Evolutionary conservation across 352 stramenopile genomes (phyloP), one percentile per base, ranked within the genome.

Genomic region (Pythium rhizo-oryzae): DNA sequence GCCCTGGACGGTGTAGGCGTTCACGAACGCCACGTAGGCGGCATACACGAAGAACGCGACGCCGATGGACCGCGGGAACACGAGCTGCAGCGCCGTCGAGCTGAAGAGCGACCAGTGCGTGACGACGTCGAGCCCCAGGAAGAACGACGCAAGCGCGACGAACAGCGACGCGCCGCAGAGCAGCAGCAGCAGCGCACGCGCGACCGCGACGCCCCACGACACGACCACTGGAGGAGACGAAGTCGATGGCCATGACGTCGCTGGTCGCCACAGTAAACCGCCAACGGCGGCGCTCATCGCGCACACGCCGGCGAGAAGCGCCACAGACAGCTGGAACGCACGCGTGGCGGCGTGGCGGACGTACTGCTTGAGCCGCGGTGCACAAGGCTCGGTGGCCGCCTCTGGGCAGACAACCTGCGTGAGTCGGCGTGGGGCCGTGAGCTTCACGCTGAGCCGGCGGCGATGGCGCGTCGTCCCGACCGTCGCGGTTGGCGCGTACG

Each of bases 41-140:
- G 68, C 60, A 47, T 65, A 72, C 4, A 77, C 28, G 25, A 81
- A 60, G 59, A 78, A 66, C 8, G 72, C 71, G 9, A 65, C 66
- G 43, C 75, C 71, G 30, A 79, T 69, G 0, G 66, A 72, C 3
- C 25, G 46, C 39, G 70, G 64, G 47, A 81, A 77, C n/a, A 79
- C 52, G 11, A 78, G 54, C 46, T 81, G 75, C 18, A 81, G 35
- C 24, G 71, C 18, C n/a, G 50, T 62, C 13, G 75, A 79, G 35
- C 62, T 77, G 55, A 81, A 81, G 12, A 78, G 47, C 41, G 71
- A 78, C 68, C 71, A 79, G 15, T 70, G 62, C 12, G 53, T 47
- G 0, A 65, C 71, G 15, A 81, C 51, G 52, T 81, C 75, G n/a
- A 81, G 60, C 2, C 71, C 71, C 8, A 81, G 25, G 35, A 77